Conservation (phyloP, 2,329 filamentous ascomycete species). For the Fusarium decemcellulare region DNA sequence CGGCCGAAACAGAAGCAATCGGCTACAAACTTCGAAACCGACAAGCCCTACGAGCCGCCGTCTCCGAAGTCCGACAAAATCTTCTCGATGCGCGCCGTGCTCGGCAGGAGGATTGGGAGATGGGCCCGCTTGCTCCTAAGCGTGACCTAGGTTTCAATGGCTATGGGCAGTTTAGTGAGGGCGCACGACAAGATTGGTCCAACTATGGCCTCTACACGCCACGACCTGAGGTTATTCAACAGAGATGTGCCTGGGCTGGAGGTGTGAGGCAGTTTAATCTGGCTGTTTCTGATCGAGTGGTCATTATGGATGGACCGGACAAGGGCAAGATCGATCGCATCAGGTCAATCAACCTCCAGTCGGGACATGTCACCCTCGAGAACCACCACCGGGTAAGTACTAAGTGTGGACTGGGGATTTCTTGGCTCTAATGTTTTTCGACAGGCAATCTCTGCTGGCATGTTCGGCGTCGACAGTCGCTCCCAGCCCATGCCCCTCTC, state of each 20-base stretch:
- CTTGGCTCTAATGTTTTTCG: conserved; percentile 2
- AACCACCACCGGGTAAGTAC: conserved; percentile 74
- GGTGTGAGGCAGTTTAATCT: conserved; percentile 72
- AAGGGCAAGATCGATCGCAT: conserved; percentile 89
- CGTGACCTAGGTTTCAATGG: conserved; percentile 76
- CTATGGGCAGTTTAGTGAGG: conserved; percentile 69
- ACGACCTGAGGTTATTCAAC: conserved; percentile 54
- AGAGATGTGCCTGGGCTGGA: conserved; percentile 69
- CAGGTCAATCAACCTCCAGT: conserved; percentile 64
- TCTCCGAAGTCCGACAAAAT: conserved; percentile 52
- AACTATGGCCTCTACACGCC: conserved; percentile 48
- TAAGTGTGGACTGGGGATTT: not conserved
- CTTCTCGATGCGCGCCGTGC: conserved; percentile 61
- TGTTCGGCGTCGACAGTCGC: conserved; percentile 49
- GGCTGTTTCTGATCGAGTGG: conserved; percentile 81
- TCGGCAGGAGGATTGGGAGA: conserved; percentile 81
- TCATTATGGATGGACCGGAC: conserved; percentile 82
- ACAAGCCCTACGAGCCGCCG: conserved; percentile 49
- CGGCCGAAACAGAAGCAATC: conserved; percentile 49
- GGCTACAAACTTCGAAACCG: conserved; percentile 50
- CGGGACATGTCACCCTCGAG: conserved; percentile 73
- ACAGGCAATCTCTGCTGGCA: conserved; percentile 49
- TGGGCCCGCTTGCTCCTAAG: conserved; percentile 84
- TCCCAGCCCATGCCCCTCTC: conserved; percentile 66
- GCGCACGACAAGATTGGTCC: conserved; percentile 54